Evolutionary conservation across 768 basidiomycete genomes (phyloP).

Genomic region (Podaxis sp.): DNA sequence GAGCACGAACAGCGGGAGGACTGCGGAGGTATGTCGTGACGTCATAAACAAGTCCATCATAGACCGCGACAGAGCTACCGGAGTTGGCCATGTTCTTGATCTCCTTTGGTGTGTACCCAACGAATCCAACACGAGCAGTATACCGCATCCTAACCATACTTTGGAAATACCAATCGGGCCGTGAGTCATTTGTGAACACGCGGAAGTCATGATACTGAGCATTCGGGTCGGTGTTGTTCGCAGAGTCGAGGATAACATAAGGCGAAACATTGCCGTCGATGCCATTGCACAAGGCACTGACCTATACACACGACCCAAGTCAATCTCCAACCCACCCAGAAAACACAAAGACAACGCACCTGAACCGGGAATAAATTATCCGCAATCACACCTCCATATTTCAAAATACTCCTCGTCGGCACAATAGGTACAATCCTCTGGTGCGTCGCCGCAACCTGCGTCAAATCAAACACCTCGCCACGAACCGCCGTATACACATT

Average conservation of each 20-base stretch:
- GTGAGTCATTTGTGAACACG: conserved; percentile 78
- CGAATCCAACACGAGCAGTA: conserved; percentile 82
- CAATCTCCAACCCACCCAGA: neutral
- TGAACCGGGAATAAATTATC: conserved; percentile 92
- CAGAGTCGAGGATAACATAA: conserved; percentile 74
- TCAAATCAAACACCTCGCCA: conserved; percentile 94
- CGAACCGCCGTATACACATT: conserved; percentile 82
- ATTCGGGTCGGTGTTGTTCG: conserved; percentile 76
- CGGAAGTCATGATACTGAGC: conserved; percentile 96
- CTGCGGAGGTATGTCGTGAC: conserved; percentile 75
- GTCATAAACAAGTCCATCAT: conserved; percentile 85
- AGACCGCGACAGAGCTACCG: conserved; percentile 76
- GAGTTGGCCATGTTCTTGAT: conserved; percentile 67
- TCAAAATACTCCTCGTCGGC: conserved; percentile 68
- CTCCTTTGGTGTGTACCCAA: conserved; percentile 79
- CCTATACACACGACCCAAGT: conserved; percentile 40
- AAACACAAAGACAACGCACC: conserved; percentile 38
- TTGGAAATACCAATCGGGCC: conserved; percentile 99
- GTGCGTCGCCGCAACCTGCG: conserved; percentile 65
- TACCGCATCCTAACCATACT: conserved; percentile 92
- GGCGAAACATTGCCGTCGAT: conserved; percentile 78
- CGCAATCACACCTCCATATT: conserved; percentile 79
- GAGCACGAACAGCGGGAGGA: conserved; percentile 55
- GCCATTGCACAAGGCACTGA: conserved; percentile 91
- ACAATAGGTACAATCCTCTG: conserved; percentile 69